Conservation (phyloP, 225 moss, liverwort and hornwort genomes). For the Pleurozium schreberi region DNA sequence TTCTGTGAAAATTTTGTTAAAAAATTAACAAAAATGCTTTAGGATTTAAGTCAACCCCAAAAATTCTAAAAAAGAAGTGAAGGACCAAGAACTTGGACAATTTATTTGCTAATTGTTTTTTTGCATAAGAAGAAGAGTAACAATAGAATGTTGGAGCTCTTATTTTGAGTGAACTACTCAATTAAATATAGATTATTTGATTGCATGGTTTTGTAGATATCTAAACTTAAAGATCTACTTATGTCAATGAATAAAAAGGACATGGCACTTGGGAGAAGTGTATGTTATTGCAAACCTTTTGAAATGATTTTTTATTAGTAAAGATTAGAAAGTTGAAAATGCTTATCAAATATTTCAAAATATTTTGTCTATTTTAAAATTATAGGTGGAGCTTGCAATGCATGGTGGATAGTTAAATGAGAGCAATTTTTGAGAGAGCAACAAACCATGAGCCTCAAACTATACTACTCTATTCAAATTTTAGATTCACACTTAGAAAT, state of each 20-base stretch:
- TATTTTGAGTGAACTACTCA: neutral
- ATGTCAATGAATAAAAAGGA: neutral
- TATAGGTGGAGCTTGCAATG: neutral
- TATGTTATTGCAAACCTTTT: no score
- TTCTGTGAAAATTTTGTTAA: neutral
- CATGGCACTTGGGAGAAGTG: no score
- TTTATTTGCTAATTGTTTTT: neutral
- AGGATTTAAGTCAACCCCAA: neutral
- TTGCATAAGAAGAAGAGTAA: accelerated
- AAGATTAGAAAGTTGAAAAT: neutral
- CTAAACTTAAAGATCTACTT: neutral
- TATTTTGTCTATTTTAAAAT: neutral
- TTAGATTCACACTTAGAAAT: neutral
- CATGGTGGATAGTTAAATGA: neutral
- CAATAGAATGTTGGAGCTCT: accelerated
- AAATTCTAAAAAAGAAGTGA: accelerated
- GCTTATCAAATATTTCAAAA: neutral
- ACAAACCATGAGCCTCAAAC: neutral
- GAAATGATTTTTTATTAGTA: no score
- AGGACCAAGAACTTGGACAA: no score
- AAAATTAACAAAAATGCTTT: neutral
- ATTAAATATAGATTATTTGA: neutral
- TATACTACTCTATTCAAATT: neutral
- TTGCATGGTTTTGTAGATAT: accelerated
- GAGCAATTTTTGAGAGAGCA: neutral